Evolutionary conservation across 1,284 basidiomycete genomes (phyloP).

Genomic region (Moniliophthora roreri): DNA sequence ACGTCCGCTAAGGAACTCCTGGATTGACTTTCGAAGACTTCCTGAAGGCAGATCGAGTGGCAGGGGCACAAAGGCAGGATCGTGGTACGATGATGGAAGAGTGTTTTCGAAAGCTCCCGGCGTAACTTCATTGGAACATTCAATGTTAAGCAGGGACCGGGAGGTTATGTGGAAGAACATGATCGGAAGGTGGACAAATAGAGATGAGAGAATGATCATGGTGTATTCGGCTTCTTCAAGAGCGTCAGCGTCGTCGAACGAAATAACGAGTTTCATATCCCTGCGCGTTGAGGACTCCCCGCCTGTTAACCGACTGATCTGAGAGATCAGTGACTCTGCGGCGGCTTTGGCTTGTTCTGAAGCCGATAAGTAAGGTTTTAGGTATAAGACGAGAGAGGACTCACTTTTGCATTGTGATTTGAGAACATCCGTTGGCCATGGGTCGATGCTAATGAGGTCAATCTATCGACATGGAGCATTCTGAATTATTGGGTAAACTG

Average conservation of each 20-base stretch:
- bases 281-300: background rate
- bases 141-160: background rate
- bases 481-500: too few species aligned
- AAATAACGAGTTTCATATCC: background rate
- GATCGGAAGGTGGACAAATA: slow-evolving; percentile 2
- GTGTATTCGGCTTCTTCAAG: background rate
- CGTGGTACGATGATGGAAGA: background rate
- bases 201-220: background rate
- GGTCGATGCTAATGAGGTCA: background rate
- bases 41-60: slow-evolving; percentile 1
- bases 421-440: background rate
- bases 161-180: slow-evolving; percentile 3
- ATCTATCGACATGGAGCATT: background rate
- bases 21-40: background rate
- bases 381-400: background rate
- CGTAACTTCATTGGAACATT: background rate
- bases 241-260: background rate
- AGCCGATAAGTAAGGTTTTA: background rate
- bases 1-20: slow-evolving; percentile 2
- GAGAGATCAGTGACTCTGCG: background rate
- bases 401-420: background rate
- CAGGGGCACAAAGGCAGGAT: background rate
- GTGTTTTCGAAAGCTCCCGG: background rate
- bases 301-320: background rate
- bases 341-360: background rate